Base-by-base conservation (phyloP, 345 rosid genomes). In the Luvunga scandens region DNA sequence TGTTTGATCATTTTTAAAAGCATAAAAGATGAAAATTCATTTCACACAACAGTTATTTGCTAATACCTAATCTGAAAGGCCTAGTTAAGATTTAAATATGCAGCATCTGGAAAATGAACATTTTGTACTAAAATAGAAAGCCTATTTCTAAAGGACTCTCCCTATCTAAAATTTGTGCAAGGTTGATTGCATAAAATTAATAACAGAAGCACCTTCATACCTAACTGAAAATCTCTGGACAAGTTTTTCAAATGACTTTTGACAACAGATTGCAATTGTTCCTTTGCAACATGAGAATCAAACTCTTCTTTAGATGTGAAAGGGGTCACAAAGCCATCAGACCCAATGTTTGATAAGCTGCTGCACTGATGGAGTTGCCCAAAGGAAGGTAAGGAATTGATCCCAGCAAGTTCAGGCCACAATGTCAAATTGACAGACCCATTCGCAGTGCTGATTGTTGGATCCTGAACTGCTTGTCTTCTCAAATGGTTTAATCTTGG, bases 191-290 rank as follows among this genome's bases (percentile, higher is more conserved):
- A 59, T 18, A 70, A 71, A 75, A 57, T 78, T 71, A 59, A 74
- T 50, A 72, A 34, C 45, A 56, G 65, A 65, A 75, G 57, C 22
- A 65, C 45, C 24, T 69, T 14, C 82, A 70, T 89, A 96, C 99
- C 99, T 86, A 94, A 85, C 50, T 84, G 78, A 45, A 81, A 82
- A 83, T 87, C 88, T 66, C 75, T 78, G 71, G 97, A 89, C 82
- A 94, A 86, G 88, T 80, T 88, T 75, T 83, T 90, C 86, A 94
- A 83, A 84, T 94, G 99, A 72, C 69, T 84, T 86, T 76, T 82
- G 71, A 96, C 93, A 89, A 90, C 81, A 42, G 90, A 85, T 69
- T 91, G 94, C 91, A 94, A 82, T 70, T 86, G 89, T 76, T 91
- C 98, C 86, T 86, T 90, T 48, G 70, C 88, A 38, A 70, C 73